Conservation (phyloP, 768 basidiomycete genomes). For the Leccinum longicurvipes region DNA sequence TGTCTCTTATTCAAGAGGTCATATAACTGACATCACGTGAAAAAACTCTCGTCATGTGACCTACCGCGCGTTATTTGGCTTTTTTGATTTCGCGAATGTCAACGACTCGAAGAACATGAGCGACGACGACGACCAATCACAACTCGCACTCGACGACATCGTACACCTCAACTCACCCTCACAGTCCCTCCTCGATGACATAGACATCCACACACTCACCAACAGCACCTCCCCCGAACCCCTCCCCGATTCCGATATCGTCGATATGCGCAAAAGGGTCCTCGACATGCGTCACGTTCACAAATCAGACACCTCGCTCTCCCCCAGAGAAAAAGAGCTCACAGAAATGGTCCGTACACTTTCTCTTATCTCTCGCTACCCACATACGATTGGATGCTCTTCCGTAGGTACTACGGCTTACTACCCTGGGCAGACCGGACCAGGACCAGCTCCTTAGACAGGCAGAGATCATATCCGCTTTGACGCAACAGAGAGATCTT, state of each 20-base stretch:
- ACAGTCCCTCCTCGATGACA: conserved; percentile 16
- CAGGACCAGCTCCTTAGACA: conserved; percentile 52
- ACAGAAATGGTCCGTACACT: conserved; percentile 52
- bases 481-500: conserved; percentile 58
- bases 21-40: no score
- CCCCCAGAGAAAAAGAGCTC: conserved; percentile 48
- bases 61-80: conserved; percentile 36
- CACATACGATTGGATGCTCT: conserved; percentile 2
- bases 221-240: conserved; percentile 33
- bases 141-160: conserved; percentile 52
- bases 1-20: no score
- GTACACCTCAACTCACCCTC: conserved; percentile 52
- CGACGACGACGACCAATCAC: conserved; percentile 40
- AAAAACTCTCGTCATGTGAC: conserved; percentile 33
- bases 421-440: conserved; percentile 38
- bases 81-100: conserved; percentile 30
- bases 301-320: conserved; percentile 22
- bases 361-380: conserved; percentile 6
- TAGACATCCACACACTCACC: conserved; percentile 16
- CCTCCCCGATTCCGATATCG: conserved; percentile 46
- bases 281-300: conserved; percentile 18
- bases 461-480: conserved; percentile 55
- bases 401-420: conserved; percentile 47
- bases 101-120: conserved; percentile 21
- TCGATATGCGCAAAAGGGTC: conserved; percentile 45